Conservation (phyloP, 2,329 filamentous ascomycete species). For the Fusarium brachygibbosum region DNA sequence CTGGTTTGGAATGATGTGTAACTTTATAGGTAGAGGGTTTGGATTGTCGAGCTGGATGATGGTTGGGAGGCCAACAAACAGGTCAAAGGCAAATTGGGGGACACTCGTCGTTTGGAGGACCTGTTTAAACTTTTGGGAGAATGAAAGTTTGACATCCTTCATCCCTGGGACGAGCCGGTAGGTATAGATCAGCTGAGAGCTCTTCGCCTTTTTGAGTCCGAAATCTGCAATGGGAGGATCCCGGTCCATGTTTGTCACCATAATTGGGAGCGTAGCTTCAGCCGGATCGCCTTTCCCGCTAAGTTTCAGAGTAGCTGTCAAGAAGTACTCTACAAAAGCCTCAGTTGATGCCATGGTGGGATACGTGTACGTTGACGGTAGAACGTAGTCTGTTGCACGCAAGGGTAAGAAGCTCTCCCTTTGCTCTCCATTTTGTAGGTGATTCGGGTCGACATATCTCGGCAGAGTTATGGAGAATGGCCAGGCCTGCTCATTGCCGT, state of each 20-base stretch:
- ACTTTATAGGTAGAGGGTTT: slow-evolving; percentile 43
- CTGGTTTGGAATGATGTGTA: slow-evolving; percentile 39
- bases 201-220: background rate
- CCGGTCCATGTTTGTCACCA: slow-evolving; percentile 19
- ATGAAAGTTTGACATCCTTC: slow-evolving; percentile 49
- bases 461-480: slow-evolving; percentile 52
- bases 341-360: background rate
- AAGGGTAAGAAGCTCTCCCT: slow-evolving; percentile 17
- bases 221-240: slow-evolving; percentile 41
- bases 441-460: slow-evolving; percentile 15
- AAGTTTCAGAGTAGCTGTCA: slow-evolving; percentile 50
- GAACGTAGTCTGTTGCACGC: background rate
- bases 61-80: slow-evolving; percentile 48
- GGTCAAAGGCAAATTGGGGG: slow-evolving; percentile 48
- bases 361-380: slow-evolving; percentile 25
- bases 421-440: background rate
- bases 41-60: slow-evolving; percentile 52
- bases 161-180: slow-evolving; percentile 53
- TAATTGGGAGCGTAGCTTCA: slow-evolving; percentile 46
- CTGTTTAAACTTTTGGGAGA: slow-evolving; percentile 54
- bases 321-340: slow-evolving; percentile 52
- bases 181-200: slow-evolving; percentile 23
- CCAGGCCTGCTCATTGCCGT: slow-evolving; percentile 43
- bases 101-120: slow-evolving; percentile 55
- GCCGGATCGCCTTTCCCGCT: background rate